These are phyloP conservation scores for Baorangia bicolor DNA, from an alignment of 768 basidiomycete genomes.

Conservation along the genomic window DNA sequence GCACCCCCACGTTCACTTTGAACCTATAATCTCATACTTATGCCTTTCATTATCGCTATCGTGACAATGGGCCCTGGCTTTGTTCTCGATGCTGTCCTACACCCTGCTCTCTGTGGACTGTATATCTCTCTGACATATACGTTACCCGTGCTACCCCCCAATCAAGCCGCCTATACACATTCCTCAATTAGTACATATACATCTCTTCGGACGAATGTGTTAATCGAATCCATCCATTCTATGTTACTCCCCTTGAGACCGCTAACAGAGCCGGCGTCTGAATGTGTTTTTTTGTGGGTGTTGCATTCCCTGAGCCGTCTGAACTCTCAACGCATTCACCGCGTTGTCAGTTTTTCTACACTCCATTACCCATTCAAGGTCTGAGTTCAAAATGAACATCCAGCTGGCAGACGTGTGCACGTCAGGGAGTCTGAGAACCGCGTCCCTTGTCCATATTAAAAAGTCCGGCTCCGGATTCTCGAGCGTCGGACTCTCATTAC, in stretches of 20 bases:
- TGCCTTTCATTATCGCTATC: slow-evolving; percentile 31
- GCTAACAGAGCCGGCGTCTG: neutral
- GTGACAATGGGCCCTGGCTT: slow-evolving; percentile 20
- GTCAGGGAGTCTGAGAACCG: neutral
- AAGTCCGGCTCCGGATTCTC: neutral
- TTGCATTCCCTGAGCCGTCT: neutral
- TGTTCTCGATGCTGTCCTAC: slow-evolving; percentile 27
- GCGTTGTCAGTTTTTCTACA: neutral
- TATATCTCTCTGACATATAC: slow-evolving; percentile 21
- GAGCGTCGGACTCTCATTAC: slow-evolving; percentile 3
- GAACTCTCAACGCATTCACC: neutral
- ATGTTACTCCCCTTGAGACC: slow-evolving; percentile 3
- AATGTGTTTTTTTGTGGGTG: neutral
- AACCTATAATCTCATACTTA: slow-evolving; percentile 29
- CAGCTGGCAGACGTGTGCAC: neutral
- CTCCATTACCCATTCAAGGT: neutral
- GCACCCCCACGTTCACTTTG: slow-evolving; percentile 30
- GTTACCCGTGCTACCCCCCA: slow-evolving; percentile 21
- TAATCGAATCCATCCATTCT: slow-evolving; percentile 2
- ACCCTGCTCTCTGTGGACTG: slow-evolving; percentile 20
- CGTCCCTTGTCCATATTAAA: neutral
- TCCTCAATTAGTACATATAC: slow-evolving; percentile 11
- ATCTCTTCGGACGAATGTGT: slow-evolving; percentile 3
- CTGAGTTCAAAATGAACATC: slow-evolving; percentile 1
- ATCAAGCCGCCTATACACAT: slow-evolving; percentile 6